Percentiles rank a stretch among this genome's conserved stretches.
phyloP scores from a whole-genome alignment of 352 stramenopile genomes.

The Lagenidium giganteum region DNA sequence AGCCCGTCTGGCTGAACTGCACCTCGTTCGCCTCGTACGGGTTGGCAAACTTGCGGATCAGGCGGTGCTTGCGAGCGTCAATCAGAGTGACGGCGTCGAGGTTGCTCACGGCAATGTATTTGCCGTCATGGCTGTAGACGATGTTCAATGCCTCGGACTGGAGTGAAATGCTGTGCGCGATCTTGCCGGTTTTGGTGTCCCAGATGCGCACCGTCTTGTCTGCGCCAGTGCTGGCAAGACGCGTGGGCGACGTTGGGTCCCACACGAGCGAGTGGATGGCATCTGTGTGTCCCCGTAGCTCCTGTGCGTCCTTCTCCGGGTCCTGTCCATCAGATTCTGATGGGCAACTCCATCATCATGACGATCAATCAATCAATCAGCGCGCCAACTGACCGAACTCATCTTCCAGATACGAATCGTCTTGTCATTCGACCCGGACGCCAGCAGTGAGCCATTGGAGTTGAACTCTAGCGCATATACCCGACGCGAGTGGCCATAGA shows the following conservation, averaged over 20 bases:
- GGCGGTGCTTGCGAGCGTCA: slow-evolving; percentile 74
- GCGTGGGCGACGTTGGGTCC: slow-evolving; percentile 58
- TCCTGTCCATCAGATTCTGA: slow-evolving; percentile 11
- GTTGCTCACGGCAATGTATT: slow-evolving; percentile 78
- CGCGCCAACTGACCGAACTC: slow-evolving; percentile 42
- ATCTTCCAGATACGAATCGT: slow-evolving; percentile 78
- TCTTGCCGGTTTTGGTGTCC: slow-evolving; percentile 77
- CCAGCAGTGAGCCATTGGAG: slow-evolving; percentile 54
- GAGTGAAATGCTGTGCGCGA: slow-evolving; percentile 70
- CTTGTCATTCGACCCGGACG: slow-evolving; percentile 76
- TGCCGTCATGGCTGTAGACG: slow-evolving; percentile 73
- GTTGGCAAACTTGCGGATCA: slow-evolving; percentile 75
- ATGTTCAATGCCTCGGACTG: slow-evolving; percentile 74
- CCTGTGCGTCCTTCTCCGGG: slow-evolving; percentile 50
- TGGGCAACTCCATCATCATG: not conserved
- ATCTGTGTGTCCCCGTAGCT: slow-evolving; percentile 71
- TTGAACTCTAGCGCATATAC: slow-evolving; percentile 84
- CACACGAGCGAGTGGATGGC: slow-evolving; percentile 66
- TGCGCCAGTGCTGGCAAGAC: slow-evolving; percentile 57
- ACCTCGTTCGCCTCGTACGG: slow-evolving; percentile 81
- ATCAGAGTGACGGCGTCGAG: slow-evolving; percentile 74
- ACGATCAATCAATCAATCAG: not conserved
- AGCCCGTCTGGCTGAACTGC: slow-evolving; percentile 75
- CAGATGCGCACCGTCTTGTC: slow-evolving; percentile 85
- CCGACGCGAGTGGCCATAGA: slow-evolving; percentile 75